A percentile compares a stretch with the other conserved stretches of the same genome.
Conservation (phyloP, 202 grass and related monocot species). For the Tripidium arundinaceum region DNA sequence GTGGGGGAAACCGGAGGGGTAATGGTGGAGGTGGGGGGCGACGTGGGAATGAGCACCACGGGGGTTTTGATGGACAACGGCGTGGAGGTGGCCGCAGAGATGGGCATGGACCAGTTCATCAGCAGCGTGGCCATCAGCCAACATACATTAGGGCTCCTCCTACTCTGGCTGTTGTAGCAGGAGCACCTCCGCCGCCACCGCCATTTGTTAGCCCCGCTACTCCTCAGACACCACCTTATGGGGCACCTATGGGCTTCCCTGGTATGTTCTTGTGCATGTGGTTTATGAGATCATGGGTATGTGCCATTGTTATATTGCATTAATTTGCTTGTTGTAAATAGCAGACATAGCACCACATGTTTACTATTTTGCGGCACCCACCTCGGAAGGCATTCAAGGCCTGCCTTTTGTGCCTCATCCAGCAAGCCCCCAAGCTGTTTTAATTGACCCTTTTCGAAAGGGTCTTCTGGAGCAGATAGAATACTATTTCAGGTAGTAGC, state of each 20-base stretch:
- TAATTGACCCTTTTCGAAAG: constrained; percentile 43
- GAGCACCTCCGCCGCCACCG: constrained; percentile 33
- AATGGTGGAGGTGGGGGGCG: constrained; percentile 50
- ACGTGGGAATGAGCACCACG: constrained; percentile 45
- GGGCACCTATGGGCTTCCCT: constrained; percentile 50
- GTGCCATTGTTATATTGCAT: constrained; percentile 22
- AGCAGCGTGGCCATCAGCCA: constrained; percentile 38
- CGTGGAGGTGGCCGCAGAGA: constrained; percentile 34
- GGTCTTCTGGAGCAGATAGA: constrained; percentile 65
- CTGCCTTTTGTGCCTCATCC: constrained; percentile 51
- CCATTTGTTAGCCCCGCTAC: constrained; percentile 44
- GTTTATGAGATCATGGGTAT: constrained; percentile 29
- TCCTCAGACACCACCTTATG: constrained; percentile 52
- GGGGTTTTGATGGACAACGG: constrained; percentile 41
- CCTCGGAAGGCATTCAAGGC: constrained; percentile 44
- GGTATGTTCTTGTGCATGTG: constrained; percentile 42
- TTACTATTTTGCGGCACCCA: constrained; percentile 38
- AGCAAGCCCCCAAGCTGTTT: constrained; percentile 44
- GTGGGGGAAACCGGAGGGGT: constrained; percentile 62
- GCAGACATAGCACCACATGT: constrained; percentile 43
- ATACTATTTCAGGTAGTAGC: constrained; percentile 87
- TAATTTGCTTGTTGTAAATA: constrained; percentile 21
- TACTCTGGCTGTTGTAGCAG: constrained; percentile 24
- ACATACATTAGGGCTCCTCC: constrained; percentile 43
- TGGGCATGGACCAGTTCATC: constrained; percentile 42